These are phyloP conservation scores for Penicillium sp. DNA, from an alignment of 2,329 filamentous ascomycete species.

Conservation along the genomic window DNA sequence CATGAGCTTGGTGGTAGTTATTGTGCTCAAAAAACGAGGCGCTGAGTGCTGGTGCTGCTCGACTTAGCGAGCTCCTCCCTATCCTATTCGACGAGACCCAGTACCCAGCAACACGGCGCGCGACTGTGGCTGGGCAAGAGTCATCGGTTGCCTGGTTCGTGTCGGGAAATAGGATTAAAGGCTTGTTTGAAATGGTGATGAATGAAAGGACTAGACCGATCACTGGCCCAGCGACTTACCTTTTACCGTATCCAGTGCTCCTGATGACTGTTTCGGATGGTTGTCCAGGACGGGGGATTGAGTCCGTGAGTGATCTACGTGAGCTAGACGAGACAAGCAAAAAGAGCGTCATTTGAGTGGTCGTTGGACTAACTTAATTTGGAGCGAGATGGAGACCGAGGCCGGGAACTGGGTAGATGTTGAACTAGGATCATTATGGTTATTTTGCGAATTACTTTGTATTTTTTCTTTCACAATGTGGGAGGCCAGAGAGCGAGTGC, in stretches of 20 bases:
- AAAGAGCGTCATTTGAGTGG: neutral
- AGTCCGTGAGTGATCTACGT: neutral
- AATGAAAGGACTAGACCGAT: neutral
- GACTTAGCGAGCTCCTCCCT: neutral
- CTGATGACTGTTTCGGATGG: neutral
- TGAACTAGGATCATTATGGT: neutral
- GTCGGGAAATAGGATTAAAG: neutral
- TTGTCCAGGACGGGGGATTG: neutral
- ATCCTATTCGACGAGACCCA: neutral
- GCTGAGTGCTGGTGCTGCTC: neutral
- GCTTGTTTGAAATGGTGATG: neutral
- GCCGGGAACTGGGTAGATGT: neutral
- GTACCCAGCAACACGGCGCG: neutral
- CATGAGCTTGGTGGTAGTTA: too few relatives aligned
- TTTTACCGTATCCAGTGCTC: neutral
- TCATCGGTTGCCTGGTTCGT: constrained; percentile 1
- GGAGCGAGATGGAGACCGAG: neutral
- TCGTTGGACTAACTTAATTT: neutral
- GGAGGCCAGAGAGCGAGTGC: neutral
- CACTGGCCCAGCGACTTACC: neutral
- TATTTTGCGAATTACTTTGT: neutral
- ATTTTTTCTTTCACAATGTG: neutral
- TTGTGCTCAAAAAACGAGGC: too few relatives aligned
- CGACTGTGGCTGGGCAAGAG: neutral
- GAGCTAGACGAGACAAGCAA: neutral